These are phyloP conservation scores for Adansonia gregorii DNA, from an alignment of 441 rosid species.

Conservation along the genomic window DNA sequence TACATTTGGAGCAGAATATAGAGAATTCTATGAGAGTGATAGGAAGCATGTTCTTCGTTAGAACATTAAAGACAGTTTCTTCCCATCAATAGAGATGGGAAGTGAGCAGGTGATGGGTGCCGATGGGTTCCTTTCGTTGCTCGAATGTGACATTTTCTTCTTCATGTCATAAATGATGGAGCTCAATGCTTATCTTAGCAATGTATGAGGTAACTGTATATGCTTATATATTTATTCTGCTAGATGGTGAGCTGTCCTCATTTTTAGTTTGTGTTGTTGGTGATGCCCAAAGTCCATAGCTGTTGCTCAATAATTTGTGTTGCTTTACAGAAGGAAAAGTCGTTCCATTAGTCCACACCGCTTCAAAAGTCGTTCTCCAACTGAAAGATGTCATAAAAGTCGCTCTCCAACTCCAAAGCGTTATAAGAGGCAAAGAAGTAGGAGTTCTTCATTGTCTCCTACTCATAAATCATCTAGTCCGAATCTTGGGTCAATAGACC, in stretches of 20 bases:
- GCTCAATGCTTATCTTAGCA: constrained; percentile 77
- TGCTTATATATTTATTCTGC: constrained; percentile 53
- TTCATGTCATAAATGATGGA: constrained; percentile 95
- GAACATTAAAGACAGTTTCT: constrained; percentile 48
- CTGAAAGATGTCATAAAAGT: constrained; percentile 62
- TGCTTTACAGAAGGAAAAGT: constrained; percentile 78
- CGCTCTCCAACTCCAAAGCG: constrained; percentile 76
- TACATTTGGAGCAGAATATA: constrained; percentile 31
- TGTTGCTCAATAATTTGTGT: constrained; percentile 49
- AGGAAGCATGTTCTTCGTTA: constrained; percentile 44
- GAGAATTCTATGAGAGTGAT: constrained; percentile 34
- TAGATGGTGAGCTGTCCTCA: constrained; percentile 48
- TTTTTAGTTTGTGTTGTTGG: constrained; percentile 37
- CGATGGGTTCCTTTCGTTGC: constrained; percentile 76
- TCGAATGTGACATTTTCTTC: constrained; percentile 88
- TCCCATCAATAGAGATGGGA: constrained; percentile 53
- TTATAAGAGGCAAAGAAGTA: constrained; percentile 76
- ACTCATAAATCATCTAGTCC: constrained; percentile 60
- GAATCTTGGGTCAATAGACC: constrained; percentile 69
- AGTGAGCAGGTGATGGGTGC: constrained; percentile 81
- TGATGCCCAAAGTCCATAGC: constrained; percentile 32
- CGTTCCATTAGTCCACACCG: constrained; percentile 76
- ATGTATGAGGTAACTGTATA: constrained; percentile 88
- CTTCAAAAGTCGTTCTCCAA: constrained; percentile 69
- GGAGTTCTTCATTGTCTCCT: constrained; percentile 77